Conservation (phyloP, 345 rosid genomes). For the Theobroma cacao region DNA sequence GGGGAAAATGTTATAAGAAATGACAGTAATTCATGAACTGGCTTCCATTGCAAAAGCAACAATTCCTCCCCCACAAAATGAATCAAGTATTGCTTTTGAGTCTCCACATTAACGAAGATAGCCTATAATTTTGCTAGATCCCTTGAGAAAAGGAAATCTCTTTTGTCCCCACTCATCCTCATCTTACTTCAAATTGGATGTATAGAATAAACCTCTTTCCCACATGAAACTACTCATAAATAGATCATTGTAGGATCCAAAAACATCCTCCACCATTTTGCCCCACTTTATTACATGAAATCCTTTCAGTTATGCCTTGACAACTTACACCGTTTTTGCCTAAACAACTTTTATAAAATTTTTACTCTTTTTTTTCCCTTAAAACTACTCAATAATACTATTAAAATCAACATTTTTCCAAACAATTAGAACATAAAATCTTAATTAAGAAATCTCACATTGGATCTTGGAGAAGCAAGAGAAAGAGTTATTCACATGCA, state of each 20-base stretch:
- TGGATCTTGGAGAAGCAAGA: neutral
- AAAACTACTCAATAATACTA: too few relatives aligned
- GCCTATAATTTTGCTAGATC: neutral
- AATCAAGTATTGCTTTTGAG: neutral
- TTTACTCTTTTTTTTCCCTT: too few relatives aligned
- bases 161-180: conserved; percentile 3
- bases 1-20: too few relatives aligned
- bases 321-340: neutral
- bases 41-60: neutral
- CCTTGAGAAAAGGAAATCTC: neutral
- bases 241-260: neutral
- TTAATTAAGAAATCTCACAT: neutral
- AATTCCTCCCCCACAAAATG: neutral
- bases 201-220: neutral
- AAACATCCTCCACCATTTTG: neutral
- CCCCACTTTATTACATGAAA: neutral
- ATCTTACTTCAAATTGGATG: neutral
- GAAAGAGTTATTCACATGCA: neutral
- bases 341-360: too few relatives aligned
- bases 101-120: neutral
- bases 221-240: neutral
- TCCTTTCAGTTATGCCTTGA: too few relatives aligned
- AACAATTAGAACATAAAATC: neutral
- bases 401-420: too few relatives aligned
- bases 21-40: conserved; percentile 1